These are phyloP conservation scores for Azolla pinnata DNA, from an alignment of 75 land plant genomes.

Conservation along the genomic window DNA sequence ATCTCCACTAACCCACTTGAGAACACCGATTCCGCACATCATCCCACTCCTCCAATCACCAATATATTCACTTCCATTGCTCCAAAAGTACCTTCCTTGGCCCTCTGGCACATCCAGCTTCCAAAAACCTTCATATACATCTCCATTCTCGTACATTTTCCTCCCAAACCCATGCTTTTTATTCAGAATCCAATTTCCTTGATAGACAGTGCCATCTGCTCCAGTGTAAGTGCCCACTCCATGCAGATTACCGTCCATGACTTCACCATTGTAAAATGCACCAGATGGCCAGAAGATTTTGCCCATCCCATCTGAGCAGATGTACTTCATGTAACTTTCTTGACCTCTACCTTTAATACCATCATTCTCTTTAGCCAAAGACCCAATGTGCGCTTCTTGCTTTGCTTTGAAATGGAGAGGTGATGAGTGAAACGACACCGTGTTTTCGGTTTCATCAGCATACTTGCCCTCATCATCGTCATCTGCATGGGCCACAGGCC, in stretches of 20 bases:
- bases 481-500: constrained; percentile 48
- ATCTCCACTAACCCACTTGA: constrained; percentile 89
- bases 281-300: constrained; percentile 79
- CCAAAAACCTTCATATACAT: constrained; percentile 94
- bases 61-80: constrained; percentile 63
- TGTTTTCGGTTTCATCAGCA: constrained; percentile 12
- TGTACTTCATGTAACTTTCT: too few species aligned
- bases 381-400: too few species aligned
- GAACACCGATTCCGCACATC: constrained; percentile 88
- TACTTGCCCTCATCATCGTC: constrained; percentile 24
- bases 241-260: constrained; percentile 84
- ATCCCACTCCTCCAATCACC: constrained; percentile 90
- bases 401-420: too few species aligned
- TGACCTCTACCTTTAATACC: too few species aligned
- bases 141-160: constrained; percentile 77
- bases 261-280: constrained; percentile 78
- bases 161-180: constrained; percentile 84
- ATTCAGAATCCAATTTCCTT: constrained; percentile 82
- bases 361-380: too few species aligned
- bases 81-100: constrained; percentile 75
- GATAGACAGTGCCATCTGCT: constrained; percentile 49
- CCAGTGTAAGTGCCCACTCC: constrained; percentile 67
- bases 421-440: too few species aligned
- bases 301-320: too few species aligned
- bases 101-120: constrained; percentile 82